Base-by-base conservation (phyloP, 257 asterid genomes). In the Ballota nigra region DNA sequence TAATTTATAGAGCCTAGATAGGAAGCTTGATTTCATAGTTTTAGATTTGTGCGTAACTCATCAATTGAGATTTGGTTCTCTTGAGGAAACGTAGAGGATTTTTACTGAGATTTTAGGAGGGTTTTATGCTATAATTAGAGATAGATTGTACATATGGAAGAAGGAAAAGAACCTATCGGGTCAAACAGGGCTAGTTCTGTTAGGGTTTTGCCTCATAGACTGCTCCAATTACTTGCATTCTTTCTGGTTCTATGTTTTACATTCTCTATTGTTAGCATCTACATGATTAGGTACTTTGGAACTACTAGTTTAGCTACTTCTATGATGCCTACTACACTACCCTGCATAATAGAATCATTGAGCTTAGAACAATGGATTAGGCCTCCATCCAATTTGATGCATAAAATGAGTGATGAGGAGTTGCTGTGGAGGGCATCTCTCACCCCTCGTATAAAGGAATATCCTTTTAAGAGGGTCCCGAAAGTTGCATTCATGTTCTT, bases 401-500 rank as follows among this genome's bases (percentile, higher is more conserved):
- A 88, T 73, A 47, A 51, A 7, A 84, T 88, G 95, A 88, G 78
- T 58, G 95, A 88, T 20, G 45, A 81, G 52, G 86, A 86, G 82
- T 73, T 88, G 89, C 74, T 86, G 0, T 84, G 88, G 88, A 77
- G 86, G 68, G 95, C 92, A 0, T 70, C 95, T 7, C 66, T 77
- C 8, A 74, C 29, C 53, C 89, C 95, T 16, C 79, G 74, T 36
- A 72, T 79, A 15, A 75, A 75, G 57, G 73, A 79, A 20, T 80
- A 77, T 68, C 95, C 89, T 3, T 86, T 77, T 67, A 10, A 77
- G 52, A 70, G 91, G 65, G 83, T 77, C 15, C 88, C 89, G 0
- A 88, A 86, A 66, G 51, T 88, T 6, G 95, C 95, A 0, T 86
- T 88, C 79, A 82, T 88, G 92, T 88, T 88, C 91, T 79, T 88